phyloP scores from a whole-genome alignment of 2,329 filamentous ascomycete species.

The Claviceps capensis region DNA sequence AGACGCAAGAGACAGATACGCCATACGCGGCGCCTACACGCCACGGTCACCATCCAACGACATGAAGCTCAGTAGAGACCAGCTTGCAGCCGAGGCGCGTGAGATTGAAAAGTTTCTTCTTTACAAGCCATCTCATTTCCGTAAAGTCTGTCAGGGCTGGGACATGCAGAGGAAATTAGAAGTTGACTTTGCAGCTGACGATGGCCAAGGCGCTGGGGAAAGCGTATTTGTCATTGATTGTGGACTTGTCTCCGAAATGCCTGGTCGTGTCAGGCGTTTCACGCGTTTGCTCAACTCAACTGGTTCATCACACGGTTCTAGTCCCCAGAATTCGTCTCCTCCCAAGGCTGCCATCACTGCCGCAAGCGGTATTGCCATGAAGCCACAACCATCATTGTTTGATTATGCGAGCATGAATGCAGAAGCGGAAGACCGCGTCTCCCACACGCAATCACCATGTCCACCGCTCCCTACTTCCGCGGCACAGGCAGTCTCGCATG shows the following conservation, averaged over 20 bases:
- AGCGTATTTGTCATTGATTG: conserved; percentile 60
- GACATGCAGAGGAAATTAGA: conserved; percentile 79
- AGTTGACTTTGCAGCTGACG: conserved; percentile 78
- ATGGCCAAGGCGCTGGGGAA: conserved; percentile 65
- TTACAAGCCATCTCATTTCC: conserved; percentile 65
- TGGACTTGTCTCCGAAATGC: conserved; percentile 47
- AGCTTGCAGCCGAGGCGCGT: conserved; percentile 61
- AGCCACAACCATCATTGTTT: conserved; percentile 17
- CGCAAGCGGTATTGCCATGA: not conserved
- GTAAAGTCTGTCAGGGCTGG: conserved; percentile 69
- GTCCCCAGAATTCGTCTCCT: conserved; percentile 2
- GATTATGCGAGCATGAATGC: conserved; percentile 8
- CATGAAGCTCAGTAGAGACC: conserved; percentile 56
- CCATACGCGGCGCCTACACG: conserved; percentile 61
- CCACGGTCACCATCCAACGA: conserved; percentile 64
- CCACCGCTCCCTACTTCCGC: conserved; percentile 14
- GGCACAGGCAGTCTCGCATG: conserved; percentile 3
- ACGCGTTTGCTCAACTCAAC: conserved; percentile 19
- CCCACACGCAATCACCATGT: conserved; percentile 11
- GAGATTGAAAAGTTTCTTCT: conserved; percentile 68
- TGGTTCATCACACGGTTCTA: conserved; percentile 4
- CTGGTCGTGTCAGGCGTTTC: conserved; percentile 30
- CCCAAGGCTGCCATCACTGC: not conserved
- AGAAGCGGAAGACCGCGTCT: conserved; percentile 4
- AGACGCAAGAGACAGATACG: conserved; percentile 58